A percentile compares a stretch with the other conserved stretches of the same genome.
Conservation (phyloP, 257 asterid species). For the Salvia splendens region DNA sequence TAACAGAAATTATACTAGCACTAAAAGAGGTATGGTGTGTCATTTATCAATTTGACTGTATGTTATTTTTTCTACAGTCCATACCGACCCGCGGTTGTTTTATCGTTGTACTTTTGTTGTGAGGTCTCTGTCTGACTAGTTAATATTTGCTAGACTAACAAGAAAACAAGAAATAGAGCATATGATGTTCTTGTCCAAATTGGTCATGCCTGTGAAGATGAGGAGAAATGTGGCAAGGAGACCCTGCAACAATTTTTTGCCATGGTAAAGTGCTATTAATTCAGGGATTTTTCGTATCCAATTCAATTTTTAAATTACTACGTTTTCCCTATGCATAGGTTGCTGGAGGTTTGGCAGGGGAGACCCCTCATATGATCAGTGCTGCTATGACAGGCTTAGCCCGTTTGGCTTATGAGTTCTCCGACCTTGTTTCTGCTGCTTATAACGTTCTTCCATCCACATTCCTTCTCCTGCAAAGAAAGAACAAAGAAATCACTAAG, state of each 20-base stretch:
- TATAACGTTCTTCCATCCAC: constrained; percentile 78
- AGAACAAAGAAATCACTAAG: constrained; percentile 85
- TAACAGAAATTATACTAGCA: constrained; percentile 86
- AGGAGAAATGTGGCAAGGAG: constrained; percentile 67
- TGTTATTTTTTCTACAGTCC: constrained; percentile 3
- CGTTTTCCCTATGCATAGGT: constrained; percentile 47
- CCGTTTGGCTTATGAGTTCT: constrained; percentile 93
- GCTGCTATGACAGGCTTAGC: constrained; percentile 96
- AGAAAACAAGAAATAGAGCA: constrained; percentile 89
- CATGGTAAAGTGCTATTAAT: constrained; percentile 55
- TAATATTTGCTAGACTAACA: constrained; percentile 64
- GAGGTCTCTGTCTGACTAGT: constrained; percentile 19
- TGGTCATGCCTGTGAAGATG: constrained; percentile 86
- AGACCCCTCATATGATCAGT: constrained; percentile 91
- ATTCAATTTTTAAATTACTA: background rate
- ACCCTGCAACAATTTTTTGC: constrained; percentile 58
- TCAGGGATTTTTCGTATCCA: constrained; percentile 16
- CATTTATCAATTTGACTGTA: constrained; percentile 11
- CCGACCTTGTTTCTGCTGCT: constrained; percentile 75
- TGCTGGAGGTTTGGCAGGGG: constrained; percentile 92
- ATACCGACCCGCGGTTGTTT: background rate
- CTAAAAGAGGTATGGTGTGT: constrained; percentile 71
- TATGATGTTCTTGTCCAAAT: constrained; percentile 89
- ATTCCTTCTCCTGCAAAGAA: constrained; percentile 79
- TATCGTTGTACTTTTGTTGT: constrained; percentile 13